phyloP scores from a whole-genome alignment of 176 grass and related monocot species.

The Calamus simplicifolius region DNA sequence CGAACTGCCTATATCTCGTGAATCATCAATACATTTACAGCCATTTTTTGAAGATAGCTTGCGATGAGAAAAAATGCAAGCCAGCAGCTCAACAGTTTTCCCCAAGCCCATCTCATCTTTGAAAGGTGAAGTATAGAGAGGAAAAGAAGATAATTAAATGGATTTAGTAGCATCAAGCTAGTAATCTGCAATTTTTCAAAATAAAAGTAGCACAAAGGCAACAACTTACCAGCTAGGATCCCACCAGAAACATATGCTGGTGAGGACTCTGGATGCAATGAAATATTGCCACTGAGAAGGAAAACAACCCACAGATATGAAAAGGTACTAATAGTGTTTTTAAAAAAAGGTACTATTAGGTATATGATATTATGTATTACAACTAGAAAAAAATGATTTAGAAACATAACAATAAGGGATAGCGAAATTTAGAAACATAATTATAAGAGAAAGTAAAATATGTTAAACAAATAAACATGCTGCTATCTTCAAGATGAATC shows the following conservation, averaged over 20 bases:
- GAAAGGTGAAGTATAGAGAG: conserved; percentile 27
- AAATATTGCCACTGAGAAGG: conserved; percentile 69
- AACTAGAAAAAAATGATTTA: too few species aligned
- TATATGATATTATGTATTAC: too few species aligned
- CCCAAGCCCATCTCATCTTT: conserved; percentile 98
- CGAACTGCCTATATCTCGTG: conserved; percentile 1
- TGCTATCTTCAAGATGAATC: too few species aligned
- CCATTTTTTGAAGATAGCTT: conserved; percentile 28
- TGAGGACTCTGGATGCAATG: conserved; percentile 49
- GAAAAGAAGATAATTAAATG: neutral
- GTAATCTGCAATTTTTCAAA: neutral
- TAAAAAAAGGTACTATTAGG: neutral
- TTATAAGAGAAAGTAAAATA: too few species aligned
- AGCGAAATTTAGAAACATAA: too few species aligned
- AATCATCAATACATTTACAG: conserved; percentile 19
- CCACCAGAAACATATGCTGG: conserved; percentile 62
- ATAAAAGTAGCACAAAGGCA: neutral
- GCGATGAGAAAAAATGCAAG: conserved; percentile 78
- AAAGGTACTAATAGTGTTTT: neutral
- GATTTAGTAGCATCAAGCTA: conserved; percentile 4
- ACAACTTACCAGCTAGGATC: conserved; percentile 76
- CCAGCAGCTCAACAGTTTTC: conserved; percentile 88
- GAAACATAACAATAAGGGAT: too few species aligned
- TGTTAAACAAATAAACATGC: too few species aligned
- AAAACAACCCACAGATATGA: conserved; percentile 6